Evolutionary conservation across 1,139 yeast species (phyloP).

Genomic region (Yamadazyma taylorii): DNA sequence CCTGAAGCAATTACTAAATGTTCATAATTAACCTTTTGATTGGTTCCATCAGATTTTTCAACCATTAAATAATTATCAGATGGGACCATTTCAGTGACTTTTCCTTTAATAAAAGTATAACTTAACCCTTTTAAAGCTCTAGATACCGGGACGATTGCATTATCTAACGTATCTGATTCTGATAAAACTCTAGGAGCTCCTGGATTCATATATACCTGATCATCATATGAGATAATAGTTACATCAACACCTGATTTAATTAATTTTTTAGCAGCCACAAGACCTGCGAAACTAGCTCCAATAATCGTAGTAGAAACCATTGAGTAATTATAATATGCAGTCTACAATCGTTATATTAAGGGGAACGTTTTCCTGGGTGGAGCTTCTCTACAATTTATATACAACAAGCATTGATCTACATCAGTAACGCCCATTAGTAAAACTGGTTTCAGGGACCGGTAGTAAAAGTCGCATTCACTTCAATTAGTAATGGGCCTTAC

Average conservation of each 20-base stretch:
- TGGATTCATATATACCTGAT: conserved; percentile 20
- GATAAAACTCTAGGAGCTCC: conserved; percentile 29
- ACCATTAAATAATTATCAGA: conserved; percentile 10
- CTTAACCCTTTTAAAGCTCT: conserved; percentile 14
- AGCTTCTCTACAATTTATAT: too few relatives aligned
- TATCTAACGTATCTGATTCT: conserved; percentile 19
- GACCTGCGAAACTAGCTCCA: conserved; percentile 38
- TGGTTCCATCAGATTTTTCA: conserved; percentile 9
- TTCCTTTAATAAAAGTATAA: conserved; percentile 17
- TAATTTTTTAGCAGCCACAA: conserved; percentile 24
- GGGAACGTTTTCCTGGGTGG: too few relatives aligned
- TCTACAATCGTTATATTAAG: too few relatives aligned
- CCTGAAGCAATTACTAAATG: conserved; percentile 31
- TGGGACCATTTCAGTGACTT: conserved; percentile 20
- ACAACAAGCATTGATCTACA: too few relatives aligned
- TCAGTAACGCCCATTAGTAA: too few relatives aligned
- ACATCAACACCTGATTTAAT: conserved; percentile 15
- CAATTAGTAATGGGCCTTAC: too few relatives aligned
- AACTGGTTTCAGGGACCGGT: too few relatives aligned
- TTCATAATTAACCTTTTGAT: conserved; percentile 20
- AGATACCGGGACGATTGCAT: conserved; percentile 14
- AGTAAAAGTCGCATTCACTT: too few relatives aligned
- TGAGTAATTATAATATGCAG: too few relatives aligned
- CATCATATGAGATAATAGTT: conserved; percentile 20
- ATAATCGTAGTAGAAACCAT: conserved; percentile 24